Percentiles rank a stretch among this genome's conserved stretches.
These are phyloP conservation scores for Helotiales sp. DNA, from an alignment of 2,329 filamentous ascomycete species.

Conservation along the genomic window DNA sequence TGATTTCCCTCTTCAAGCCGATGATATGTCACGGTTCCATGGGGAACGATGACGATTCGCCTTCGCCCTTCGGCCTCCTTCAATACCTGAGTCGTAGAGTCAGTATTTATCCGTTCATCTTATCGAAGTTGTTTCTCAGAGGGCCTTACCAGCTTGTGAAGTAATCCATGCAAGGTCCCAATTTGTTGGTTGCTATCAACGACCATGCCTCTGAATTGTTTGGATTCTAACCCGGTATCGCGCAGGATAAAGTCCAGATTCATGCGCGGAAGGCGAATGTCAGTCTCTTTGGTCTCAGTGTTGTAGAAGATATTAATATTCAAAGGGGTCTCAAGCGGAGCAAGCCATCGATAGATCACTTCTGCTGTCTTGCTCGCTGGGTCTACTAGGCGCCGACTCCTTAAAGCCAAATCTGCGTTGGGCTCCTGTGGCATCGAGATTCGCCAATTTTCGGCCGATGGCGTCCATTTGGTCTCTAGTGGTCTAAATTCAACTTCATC, in stretches of 20 bases:
- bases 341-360: slow-evolving; percentile 43
- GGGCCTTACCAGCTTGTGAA: slow-evolving; percentile 48
- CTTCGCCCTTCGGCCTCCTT: slow-evolving; percentile 27
- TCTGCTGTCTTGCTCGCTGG: slow-evolving; percentile 44
- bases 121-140: no score
- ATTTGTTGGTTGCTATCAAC: slow-evolving; percentile 54
- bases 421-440: slow-evolving; percentile 18
- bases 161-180: slow-evolving; percentile 55
- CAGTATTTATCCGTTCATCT: background rate
- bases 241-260: slow-evolving; percentile 53
- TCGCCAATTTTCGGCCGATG: slow-evolving; percentile 39
- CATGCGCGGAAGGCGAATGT: slow-evolving; percentile 53
- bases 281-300: background rate
- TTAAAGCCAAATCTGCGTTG: background rate
- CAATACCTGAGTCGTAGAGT: slow-evolving; percentile 45
- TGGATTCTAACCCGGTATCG: slow-evolving; percentile 47
- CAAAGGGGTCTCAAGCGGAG: slow-evolving; percentile 44
- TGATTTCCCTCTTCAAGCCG: slow-evolving; percentile 35
- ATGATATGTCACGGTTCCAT: slow-evolving; percentile 42
- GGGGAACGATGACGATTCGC: slow-evolving; percentile 48
- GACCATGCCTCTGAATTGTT: slow-evolving; percentile 55
- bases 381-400: slow-evolving; percentile 41
- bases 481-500: slow-evolving; percentile 34
- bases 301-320: slow-evolving; percentile 47
- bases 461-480: slow-evolving; percentile 39